Evolutionary conservation across 2,329 filamentous ascomycete species (phyloP).

Genomic region (Cordyceps tenuipes): DNA sequence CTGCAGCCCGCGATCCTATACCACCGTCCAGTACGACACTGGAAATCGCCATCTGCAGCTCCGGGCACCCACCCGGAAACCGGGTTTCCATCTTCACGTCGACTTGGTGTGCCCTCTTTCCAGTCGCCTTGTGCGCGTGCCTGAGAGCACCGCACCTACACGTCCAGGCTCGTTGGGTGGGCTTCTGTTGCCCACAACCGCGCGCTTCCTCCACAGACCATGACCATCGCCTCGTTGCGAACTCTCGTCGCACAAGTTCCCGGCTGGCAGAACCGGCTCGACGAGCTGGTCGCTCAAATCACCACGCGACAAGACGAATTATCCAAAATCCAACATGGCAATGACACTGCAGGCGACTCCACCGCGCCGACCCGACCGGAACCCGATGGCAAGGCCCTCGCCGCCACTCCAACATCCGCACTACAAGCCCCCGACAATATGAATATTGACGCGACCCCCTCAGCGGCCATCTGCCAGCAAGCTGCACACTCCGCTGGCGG

Average conservation of each 20-base stretch:
- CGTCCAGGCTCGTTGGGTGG: not conserved
- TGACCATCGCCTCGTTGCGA: slow-evolving; percentile 48
- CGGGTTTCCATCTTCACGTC: not conserved
- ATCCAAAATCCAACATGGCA: slow-evolving; percentile 34
- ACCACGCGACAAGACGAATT: slow-evolving; percentile 53
- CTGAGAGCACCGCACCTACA: not conserved
- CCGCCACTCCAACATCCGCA: not conserved
- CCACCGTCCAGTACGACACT: not conserved
- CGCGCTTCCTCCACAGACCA: slow-evolving; percentile 12
- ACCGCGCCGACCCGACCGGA: not conserved
- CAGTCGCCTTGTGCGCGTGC: not conserved
- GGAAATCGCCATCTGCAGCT: not conserved
- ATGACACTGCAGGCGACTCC: slow-evolving; percentile 15
- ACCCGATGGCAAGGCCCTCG: not conserved
- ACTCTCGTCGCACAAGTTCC: slow-evolving; percentile 48
- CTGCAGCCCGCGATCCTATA: not conserved
- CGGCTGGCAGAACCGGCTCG: slow-evolving; percentile 50
- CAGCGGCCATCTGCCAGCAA: not conserved
- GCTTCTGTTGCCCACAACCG: not conserved
- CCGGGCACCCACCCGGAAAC: not conserved
- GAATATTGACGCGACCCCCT: slow-evolving; percentile 1
- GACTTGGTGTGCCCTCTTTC: not conserved
- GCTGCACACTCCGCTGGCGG: not conserved
- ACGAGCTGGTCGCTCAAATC: slow-evolving; percentile 53
- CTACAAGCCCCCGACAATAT: not conserved